Evolutionary conservation across 1,284 basidiomycete genomes (phyloP).

Genomic region (Boletus sp.): DNA sequence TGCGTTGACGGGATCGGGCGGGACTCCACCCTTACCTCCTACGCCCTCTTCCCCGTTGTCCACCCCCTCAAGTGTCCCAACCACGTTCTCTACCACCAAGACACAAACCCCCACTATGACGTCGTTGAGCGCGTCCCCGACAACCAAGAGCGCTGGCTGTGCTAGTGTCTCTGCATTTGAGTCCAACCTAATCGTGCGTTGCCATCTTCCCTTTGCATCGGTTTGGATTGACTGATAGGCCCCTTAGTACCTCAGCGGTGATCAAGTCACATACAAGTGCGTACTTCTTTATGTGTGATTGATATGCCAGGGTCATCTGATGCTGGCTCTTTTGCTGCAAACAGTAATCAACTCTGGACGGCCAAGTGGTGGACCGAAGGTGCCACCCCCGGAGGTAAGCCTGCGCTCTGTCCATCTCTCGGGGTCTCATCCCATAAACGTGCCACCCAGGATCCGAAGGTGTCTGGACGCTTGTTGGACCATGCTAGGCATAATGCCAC

Average conservation of each 20-base stretch:
- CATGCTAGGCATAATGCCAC: slow-evolving; percentile 13
- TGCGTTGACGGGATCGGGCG: slow-evolving; percentile 42
- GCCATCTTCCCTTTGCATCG: not conserved
- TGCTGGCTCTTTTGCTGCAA: not conserved
- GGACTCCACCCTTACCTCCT: slow-evolving; percentile 5
- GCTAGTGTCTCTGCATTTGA: slow-evolving; percentile 52
- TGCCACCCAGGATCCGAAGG: not conserved
- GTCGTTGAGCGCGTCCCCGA: slow-evolving; percentile 27
- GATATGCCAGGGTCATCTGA: not conserved
- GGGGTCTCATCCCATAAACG: not conserved
- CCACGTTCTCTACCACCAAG: slow-evolving; percentile 23
- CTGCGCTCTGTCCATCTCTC: not conserved
- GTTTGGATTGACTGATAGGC: not conserved
- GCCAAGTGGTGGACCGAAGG: slow-evolving; percentile 27
- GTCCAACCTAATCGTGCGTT: slow-evolving; percentile 44
- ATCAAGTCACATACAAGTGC: slow-evolving; percentile 47
- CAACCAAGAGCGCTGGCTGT: slow-evolving; percentile 43
- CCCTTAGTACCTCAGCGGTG: slow-evolving; percentile 48
- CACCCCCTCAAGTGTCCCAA: not conserved
- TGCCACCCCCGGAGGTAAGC: slow-evolving; percentile 13
- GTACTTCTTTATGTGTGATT: not conserved
- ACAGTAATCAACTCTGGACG: slow-evolving; percentile 16
- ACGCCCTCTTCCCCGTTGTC: slow-evolving; percentile 16
- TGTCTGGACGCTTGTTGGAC: slow-evolving; percentile 19
- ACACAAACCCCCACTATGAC: slow-evolving; percentile 25